Conservation (phyloP, 768 basidiomycete species). For the Phylloporus rhodoxanthus region DNA sequence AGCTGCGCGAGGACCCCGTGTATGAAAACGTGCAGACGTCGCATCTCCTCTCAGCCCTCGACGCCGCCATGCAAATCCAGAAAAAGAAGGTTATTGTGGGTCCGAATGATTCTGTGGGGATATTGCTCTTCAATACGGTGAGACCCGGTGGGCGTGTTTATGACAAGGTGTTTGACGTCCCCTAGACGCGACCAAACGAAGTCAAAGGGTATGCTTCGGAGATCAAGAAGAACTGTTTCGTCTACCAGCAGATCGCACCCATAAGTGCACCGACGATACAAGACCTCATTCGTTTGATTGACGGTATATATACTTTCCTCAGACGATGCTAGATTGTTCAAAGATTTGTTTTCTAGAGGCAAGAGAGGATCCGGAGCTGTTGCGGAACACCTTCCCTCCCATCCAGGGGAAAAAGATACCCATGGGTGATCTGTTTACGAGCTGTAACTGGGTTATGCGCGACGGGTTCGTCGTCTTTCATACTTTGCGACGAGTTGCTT, state of each 20-base stretch:
- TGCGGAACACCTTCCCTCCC: conserved; percentile 61
- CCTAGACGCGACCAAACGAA: conserved; percentile 24
- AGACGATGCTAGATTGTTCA: background rate
- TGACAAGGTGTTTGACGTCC: background rate
- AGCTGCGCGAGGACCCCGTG: conserved; percentile 55
- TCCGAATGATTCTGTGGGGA: conserved; percentile 85
- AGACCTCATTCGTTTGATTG: conserved; percentile 68
- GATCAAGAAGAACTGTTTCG: conserved; percentile 62
- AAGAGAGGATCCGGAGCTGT: conserved; percentile 54
- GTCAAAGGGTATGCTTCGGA: conserved; percentile 42
- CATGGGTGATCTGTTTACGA: conserved; percentile 86
- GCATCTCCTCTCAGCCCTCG: conserved; percentile 72
- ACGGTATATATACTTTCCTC: conserved; percentile 46
- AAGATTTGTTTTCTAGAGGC: conserved; percentile 40
- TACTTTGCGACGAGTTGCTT: conserved; percentile 13
- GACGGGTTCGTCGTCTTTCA: conserved; percentile 53
- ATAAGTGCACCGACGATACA: conserved; percentile 80
- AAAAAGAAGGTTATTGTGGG: conserved; percentile 86
- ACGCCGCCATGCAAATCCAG: conserved; percentile 80
- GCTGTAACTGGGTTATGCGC: conserved; percentile 84
- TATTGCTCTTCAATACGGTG: conserved; percentile 90
- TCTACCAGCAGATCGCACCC: conserved; percentile 71
- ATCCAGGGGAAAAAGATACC: conserved; percentile 54
- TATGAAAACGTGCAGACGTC: conserved; percentile 66
- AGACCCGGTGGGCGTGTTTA: conserved; percentile 21